phyloP scores from a whole-genome alignment of 1,139 yeast genomes.

The Candida pseudoviswanathii region DNA sequence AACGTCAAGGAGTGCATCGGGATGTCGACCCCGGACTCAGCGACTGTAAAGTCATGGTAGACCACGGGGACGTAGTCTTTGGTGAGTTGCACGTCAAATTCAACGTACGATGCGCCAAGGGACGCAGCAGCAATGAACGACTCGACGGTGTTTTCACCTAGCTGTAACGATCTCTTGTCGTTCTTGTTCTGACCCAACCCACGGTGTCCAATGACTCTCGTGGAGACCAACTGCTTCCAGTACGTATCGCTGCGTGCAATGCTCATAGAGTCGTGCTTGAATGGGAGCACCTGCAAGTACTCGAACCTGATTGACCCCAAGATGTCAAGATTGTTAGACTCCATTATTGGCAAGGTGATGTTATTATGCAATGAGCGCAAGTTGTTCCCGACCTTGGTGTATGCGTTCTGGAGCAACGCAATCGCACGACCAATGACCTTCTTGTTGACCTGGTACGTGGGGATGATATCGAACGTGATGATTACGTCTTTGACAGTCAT shows the following conservation, averaged over 20 bases:
- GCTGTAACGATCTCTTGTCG: constrained; percentile 74
- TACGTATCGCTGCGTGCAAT: constrained; percentile 76
- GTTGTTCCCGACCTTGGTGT: constrained; percentile 70
- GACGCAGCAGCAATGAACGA: constrained; percentile 97
- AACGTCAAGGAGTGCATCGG: constrained; percentile 93
- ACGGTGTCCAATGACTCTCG: constrained; percentile 94
- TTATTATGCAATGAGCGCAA: constrained; percentile 68
- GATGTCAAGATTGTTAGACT: constrained; percentile 67
- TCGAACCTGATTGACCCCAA: constrained; percentile 82
- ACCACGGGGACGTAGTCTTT: constrained; percentile 91
- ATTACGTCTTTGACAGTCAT: constrained; percentile 56
- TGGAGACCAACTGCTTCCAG: constrained; percentile 88
- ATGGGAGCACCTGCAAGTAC: constrained; percentile 70
- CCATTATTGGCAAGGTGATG: constrained; percentile 78
- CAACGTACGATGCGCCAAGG: constrained; percentile 89
- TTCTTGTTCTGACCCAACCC: constrained; percentile 88
- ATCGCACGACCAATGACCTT: constrained; percentile 84
- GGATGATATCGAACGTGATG: constrained; percentile 83
- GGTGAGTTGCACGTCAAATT: constrained; percentile 96
- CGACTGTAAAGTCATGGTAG: constrained; percentile 92
- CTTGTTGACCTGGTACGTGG: constrained; percentile 68
- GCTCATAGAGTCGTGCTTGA: constrained; percentile 70
- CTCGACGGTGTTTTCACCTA: constrained; percentile 95
- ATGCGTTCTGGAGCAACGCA: constrained; percentile 65
- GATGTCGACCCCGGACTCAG: constrained; percentile 94